A percentile compares a stretch with the other conserved stretches of the same genome.
phyloP scores from a whole-genome alignment of 2,329 filamentous ascomycete species.

The Epichloe gansuensis region DNA sequence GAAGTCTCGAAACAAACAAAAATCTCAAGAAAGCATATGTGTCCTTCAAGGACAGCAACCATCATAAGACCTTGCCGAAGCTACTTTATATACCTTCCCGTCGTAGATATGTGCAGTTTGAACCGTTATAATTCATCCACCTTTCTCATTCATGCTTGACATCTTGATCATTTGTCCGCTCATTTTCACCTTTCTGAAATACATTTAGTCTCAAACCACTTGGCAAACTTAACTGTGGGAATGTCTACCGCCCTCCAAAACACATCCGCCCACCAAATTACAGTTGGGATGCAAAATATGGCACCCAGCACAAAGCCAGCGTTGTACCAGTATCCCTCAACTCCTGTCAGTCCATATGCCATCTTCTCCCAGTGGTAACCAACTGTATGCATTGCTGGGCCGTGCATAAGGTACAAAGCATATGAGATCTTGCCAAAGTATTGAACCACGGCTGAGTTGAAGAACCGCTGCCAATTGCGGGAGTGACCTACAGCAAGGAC shows the following conservation, averaged over 20 bases:
- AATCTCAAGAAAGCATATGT: neutral
- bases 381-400: constrained; percentile 38
- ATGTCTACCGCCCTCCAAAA: constrained; percentile 44
- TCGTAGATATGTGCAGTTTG: neutral
- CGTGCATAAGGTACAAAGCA: constrained; percentile 48
- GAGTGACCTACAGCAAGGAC: constrained; percentile 36
- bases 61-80: neutral
- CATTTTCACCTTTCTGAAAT: constrained; percentile 16
- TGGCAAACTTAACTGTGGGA: constrained; percentile 42
- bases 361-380: constrained; percentile 39
- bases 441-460: constrained; percentile 36
- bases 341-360: constrained; percentile 34
- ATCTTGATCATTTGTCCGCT: neutral
- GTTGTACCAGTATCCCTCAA: constrained; percentile 31
- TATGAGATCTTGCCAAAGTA: constrained; percentile 50
- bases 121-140: neutral
- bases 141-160: neutral
- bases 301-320: constrained; percentile 34
- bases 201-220: constrained; percentile 38
- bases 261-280: constrained; percentile 42
- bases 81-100: neutral
- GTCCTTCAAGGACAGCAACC: neutral
- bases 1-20: neutral
- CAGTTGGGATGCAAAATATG: constrained; percentile 34
- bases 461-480: constrained; percentile 33